Percentiles rank a stretch among this genome's conserved stretches.
Conservation (phyloP, 805 yeast genomes). For the Wickerhamomyces chaumierensis region DNA sequence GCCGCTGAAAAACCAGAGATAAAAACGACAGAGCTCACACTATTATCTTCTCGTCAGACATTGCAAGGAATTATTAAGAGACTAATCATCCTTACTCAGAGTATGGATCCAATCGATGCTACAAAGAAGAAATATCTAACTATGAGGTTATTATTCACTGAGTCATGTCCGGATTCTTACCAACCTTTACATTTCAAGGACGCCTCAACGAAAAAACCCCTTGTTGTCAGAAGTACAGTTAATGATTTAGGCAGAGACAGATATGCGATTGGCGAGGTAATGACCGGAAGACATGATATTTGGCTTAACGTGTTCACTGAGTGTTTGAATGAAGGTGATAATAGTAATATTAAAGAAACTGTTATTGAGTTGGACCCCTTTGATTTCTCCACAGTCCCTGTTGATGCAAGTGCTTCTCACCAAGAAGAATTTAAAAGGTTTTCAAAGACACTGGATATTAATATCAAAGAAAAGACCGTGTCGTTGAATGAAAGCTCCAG, state of each 20-base stretch:
- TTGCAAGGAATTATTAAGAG: conserved; percentile 39
- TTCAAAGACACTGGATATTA: too few species aligned
- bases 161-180: conserved; percentile 32
- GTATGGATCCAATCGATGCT: conserved; percentile 38
- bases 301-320: not conserved
- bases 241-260: not conserved
- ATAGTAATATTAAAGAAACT: too few species aligned
- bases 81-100: conserved; percentile 42
- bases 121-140: conserved; percentile 28
- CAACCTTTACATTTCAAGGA: conserved; percentile 40
- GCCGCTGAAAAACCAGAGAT: not conserved
- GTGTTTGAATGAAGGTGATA: not conserved
- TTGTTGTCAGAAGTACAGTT: conserved; percentile 19
- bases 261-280: not conserved
- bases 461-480: too few species aligned
- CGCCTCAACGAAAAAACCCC: conserved; percentile 24
- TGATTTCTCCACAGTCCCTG: not conserved
- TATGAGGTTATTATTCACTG: conserved; percentile 39
- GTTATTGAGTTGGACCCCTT: not conserved
- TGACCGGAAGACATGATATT: not conserved
- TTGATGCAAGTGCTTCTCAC: too few species aligned
- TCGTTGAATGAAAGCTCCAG: too few species aligned
- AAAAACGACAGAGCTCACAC: conserved; percentile 6
- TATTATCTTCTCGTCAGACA: conserved; percentile 29
- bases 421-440: too few species aligned